phyloP scores from a whole-genome alignment of 2,329 filamentous ascomycete genomes.

The Xylariaceae sp. region DNA sequence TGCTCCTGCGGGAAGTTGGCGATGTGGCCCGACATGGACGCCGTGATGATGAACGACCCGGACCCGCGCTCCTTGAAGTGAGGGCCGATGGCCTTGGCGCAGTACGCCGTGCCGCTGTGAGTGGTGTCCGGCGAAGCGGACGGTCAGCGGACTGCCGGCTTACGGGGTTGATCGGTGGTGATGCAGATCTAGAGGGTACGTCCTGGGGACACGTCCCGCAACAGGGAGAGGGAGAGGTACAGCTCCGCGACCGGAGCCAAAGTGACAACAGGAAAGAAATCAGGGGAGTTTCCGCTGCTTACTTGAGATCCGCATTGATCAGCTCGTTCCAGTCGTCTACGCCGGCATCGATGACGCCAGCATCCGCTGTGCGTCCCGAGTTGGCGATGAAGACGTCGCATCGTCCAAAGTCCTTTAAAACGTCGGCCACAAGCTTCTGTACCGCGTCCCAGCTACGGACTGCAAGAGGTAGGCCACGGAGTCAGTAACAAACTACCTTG shows the following conservation, averaged over 20 bases:
- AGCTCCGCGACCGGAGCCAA: no score
- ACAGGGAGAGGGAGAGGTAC: no score
- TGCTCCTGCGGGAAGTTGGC: slow-evolving; percentile 47
- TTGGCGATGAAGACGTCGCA: slow-evolving; percentile 14
- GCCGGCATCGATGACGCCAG: slow-evolving; percentile 10
- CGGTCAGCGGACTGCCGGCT: slow-evolving; percentile 1
- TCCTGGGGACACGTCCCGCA: no score
- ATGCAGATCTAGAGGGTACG: no score
- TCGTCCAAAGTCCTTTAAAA: slow-evolving; percentile 47
- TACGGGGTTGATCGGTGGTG: neutral
- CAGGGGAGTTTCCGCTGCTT: no score
- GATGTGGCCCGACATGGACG: slow-evolving; percentile 37
- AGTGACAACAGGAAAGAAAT: no score
- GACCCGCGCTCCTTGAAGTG: slow-evolving; percentile 12
- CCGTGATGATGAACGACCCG: slow-evolving; percentile 17
- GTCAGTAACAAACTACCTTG: no score
- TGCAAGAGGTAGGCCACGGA: no score
- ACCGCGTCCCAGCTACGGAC: slow-evolving; percentile 43
- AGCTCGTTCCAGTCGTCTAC: slow-evolving; percentile 12
- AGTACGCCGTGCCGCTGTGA: slow-evolving; percentile 11
- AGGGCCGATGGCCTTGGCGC: slow-evolving; percentile 13
- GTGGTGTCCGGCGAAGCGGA: slow-evolving; percentile 6
- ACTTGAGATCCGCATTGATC: slow-evolving; percentile 12
- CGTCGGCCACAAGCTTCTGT: slow-evolving; percentile 48
- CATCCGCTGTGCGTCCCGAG: slow-evolving; percentile 3